Base-by-base conservation (phyloP, 106 monocot species). In the Platanthera guangdongensis region DNA sequence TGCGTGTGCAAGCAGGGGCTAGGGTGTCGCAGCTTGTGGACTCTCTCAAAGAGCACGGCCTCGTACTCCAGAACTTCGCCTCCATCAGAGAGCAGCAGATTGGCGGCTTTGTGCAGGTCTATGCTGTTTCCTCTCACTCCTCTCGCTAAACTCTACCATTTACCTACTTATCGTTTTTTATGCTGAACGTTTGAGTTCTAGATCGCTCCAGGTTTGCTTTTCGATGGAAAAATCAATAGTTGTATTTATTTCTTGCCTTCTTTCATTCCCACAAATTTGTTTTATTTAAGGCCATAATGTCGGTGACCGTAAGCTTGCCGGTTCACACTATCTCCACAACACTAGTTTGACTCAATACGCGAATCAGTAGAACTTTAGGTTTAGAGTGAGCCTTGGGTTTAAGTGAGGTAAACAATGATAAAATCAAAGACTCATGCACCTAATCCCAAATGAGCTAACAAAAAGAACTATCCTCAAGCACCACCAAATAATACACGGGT, bases 51-150 rank as follows among this genome's bases (percentile, higher is more conserved):
- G 96, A 93, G 78, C 84, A 93, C 16, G 96, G 93, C 0, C 90
- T 97, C 70, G 93, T 91, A 4, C 83, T 97, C 39, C 93, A 97
- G 87, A 97, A 97, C 63, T 97, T 97, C 32, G 96, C 96, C 7
- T 93, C 93, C 9, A 97, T 97, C 62, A 72, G 96, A 68, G 96
- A 97, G 85, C 96, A 97, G 86, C 96, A 97, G 83, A 75, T 93
- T 46, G 96, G 96, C 3, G 96, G 96, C 9, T 71, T 97, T 68
- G 74, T 89, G 19, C 96, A 97, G 89, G 93, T 93, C 3, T 46
- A 30, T 13, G 18, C 28, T 74, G 9, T 30, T 51, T 28, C 74
- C 28, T 73, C 21, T 19, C 48, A 8, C 39, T 19, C 0, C 21
- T 45, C 11, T 53, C 10, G 2, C 10, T 5, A 74, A 74, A 51